A percentile compares a stretch with the other conserved stretches of the same genome.
These are phyloP conservation scores for Aureobasidium sp. DNA, from an alignment of 2,329 filamentous ascomycete genomes.

Conservation along the genomic window DNA sequence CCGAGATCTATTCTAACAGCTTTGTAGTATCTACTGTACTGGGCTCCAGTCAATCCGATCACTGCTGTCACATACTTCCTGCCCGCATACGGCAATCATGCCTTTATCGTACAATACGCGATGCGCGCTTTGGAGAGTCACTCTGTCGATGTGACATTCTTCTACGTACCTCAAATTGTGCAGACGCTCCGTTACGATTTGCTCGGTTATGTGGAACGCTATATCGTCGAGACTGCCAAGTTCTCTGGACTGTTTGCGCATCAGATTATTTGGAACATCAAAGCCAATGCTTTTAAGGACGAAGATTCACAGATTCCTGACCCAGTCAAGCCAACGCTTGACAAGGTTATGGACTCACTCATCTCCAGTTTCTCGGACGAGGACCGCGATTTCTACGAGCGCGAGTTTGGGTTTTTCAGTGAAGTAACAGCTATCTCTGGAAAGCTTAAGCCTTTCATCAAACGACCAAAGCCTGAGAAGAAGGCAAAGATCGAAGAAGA, in stretches of 20 bases:
- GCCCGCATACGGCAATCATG: conserved; percentile 82
- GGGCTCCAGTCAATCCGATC: conserved; percentile 85
- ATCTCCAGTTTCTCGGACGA: conserved; percentile 69
- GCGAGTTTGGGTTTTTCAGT: conserved; percentile 96
- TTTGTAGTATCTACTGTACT: conserved; percentile 72
- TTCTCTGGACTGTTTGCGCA: conserved; percentile 98
- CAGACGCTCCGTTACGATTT: conserved; percentile 89
- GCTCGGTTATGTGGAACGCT: conserved; percentile 89
- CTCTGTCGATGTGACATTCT: conserved; percentile 94
- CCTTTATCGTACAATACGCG: conserved; percentile 91
- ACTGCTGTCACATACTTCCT: conserved; percentile 90
- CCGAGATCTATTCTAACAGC: background rate
- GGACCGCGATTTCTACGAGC: conserved; percentile 81
- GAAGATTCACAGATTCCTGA: conserved; percentile 89
- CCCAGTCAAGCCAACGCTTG: conserved; percentile 83
- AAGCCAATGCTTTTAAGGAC: conserved; percentile 96
- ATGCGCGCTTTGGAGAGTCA: conserved; percentile 93
- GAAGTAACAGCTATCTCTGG: conserved; percentile 94
- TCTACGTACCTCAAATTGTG: conserved; percentile 97
- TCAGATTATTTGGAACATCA: conserved; percentile 99
- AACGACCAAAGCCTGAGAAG: conserved; percentile 88
- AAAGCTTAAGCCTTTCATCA: conserved; percentile 89
- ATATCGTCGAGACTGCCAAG: conserved; percentile 93
- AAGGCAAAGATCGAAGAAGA: conserved; percentile 99
- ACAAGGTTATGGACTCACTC: conserved; percentile 79